These are phyloP conservation scores for Pilasporangium apinafurcum DNA, from an alignment of 352 stramenopile species.

Conservation along the genomic window DNA sequence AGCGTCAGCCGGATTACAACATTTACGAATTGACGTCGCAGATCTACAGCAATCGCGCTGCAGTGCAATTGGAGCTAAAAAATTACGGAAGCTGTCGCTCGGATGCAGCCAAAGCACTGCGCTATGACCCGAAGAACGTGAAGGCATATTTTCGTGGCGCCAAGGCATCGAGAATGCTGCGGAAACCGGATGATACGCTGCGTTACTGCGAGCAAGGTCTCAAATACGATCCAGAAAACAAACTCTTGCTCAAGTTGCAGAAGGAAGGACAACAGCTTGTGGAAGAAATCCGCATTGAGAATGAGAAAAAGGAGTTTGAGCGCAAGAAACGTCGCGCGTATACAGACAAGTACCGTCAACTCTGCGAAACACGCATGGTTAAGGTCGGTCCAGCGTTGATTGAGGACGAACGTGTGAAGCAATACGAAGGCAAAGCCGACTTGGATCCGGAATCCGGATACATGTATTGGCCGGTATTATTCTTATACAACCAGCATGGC, in stretches of 20 bases:
- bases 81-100: slow-evolving; percentile 85
- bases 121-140: slow-evolving; percentile 61
- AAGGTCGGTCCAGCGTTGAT: slow-evolving; percentile 70
- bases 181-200: slow-evolving; percentile 71
- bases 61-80: slow-evolving; percentile 76
- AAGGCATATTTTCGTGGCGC: slow-evolving; percentile 84
- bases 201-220: slow-evolving; percentile 77
- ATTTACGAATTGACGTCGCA: slow-evolving; percentile 67
- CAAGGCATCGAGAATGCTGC: slow-evolving; percentile 77
- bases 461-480: slow-evolving; percentile 80
- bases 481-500: slow-evolving; percentile 82
- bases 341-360: slow-evolving; percentile 74
- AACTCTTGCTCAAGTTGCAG: slow-evolving; percentile 64
- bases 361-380: slow-evolving; percentile 56
- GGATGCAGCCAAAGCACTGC: slow-evolving; percentile 67
- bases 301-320: slow-evolving; percentile 57
- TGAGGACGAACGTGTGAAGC: slow-evolving; percentile 69
- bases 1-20: slow-evolving; percentile 54
- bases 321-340: slow-evolving; percentile 57
- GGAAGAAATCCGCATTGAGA: slow-evolving; percentile 56
- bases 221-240: slow-evolving; percentile 70
- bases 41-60: slow-evolving; percentile 77
- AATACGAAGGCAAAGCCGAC: slow-evolving; percentile 80
- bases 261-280: slow-evolving; percentile 50
- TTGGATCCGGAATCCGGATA: slow-evolving; percentile 47